Evolutionary conservation across 805 yeast genomes (phyloP), one percentile per base, ranked within the genome.

Genomic region (Metschnikowia rubicola): DNA sequence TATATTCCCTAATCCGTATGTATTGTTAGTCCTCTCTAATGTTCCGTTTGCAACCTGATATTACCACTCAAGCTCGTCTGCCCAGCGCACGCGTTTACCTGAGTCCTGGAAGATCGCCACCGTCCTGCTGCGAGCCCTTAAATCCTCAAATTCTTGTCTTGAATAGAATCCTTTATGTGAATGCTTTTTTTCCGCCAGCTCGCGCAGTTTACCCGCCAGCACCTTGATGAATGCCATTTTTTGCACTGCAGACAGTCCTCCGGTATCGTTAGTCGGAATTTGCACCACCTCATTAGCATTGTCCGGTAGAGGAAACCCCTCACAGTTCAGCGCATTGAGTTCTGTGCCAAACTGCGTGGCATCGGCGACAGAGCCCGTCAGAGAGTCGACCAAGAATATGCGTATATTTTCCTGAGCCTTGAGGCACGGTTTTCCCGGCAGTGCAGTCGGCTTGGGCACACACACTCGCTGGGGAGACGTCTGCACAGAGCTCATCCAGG

Each of bases 261-360:
- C 30, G 17, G 49, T 52, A 34, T 59, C 63, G 44, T 71, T 70
- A 36, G 77, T 71, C 15, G 86, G 86, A 13, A 82, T 80, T 33
- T 80, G 80, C 5, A 82, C 86, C 15, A 79, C 66, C 57, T 82
- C 86, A 47, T 78, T 75, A 2, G 69, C 67, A 45, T 72, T 74
- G 47, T 76, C 81, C 0, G 88, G 89, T 13, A 83, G 61, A 10
- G 83, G 82, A 40, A 83, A 77, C 8, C 84, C 86, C 50, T 75
- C 78, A 48, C 84, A 73, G 55, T 81, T 82, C 33, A 77, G 71
- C 0, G 87, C 74, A 59, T 83, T 83, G 47, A 83, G 69, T 59
- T 83, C 87, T 1, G 88, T 83, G 2, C 86, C 89, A 62, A 78
- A 83, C 53, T 74, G 77, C 3, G 88, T 83, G 9, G 88, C 87